phyloP scores from a whole-genome alignment of 2,329 filamentous ascomycete genomes.

The Cytospora mali region DNA sequence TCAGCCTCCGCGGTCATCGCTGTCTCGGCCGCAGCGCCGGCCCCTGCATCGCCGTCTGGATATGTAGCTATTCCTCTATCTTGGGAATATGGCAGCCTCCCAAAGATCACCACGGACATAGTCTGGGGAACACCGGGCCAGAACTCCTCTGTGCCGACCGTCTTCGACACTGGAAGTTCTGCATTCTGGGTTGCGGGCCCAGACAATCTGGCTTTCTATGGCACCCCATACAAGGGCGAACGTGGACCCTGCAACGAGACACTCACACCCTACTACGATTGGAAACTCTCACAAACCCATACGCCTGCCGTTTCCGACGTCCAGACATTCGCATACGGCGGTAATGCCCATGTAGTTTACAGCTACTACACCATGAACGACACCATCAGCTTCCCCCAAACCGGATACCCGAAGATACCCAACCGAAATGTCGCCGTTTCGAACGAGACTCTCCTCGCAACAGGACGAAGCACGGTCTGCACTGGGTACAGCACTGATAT shows the following conservation, averaged over 20 bases:
- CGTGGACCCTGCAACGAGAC: constrained; percentile 12
- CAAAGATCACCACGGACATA: constrained; percentile 10
- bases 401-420: background rate
- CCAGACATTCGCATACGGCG: background rate
- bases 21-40: background rate
- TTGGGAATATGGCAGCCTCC: constrained; percentile 8
- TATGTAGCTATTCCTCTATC: constrained; percentile 7
- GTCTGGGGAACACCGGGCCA: constrained; percentile 9
- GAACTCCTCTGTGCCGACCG: constrained; percentile 1
- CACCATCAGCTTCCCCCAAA: constrained; percentile 7
- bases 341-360: background rate
- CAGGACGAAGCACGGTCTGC: background rate
- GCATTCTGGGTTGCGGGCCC: constrained; percentile 9
- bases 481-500: background rate
- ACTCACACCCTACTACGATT: constrained; percentile 5
- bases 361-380: constrained; percentile 4
- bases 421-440: background rate
- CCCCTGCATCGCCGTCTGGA: background rate
- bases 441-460: constrained; percentile 5
- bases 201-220: constrained; percentile 7
- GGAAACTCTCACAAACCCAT: background rate
- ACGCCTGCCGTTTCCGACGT: background rate
- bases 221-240: background rate
- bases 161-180: constrained; percentile 10
- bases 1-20: background rate